Conservation (phyloP, 2,329 filamentous ascomycete species). For the Penicillium sp. region DNA sequence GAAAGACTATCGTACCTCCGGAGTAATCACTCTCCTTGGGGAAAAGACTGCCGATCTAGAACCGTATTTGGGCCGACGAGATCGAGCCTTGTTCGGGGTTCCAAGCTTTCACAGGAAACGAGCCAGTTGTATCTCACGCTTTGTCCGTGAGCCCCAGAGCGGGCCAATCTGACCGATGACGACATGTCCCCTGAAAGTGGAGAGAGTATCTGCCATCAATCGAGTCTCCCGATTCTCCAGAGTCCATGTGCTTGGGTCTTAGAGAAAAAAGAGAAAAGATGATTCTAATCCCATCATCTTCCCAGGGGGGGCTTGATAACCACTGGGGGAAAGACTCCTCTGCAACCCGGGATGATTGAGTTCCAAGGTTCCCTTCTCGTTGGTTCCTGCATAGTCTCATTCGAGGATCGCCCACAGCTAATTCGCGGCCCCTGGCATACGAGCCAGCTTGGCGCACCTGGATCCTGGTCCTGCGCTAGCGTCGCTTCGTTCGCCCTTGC, state of each 20-base stretch:
- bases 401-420: slow-evolving; percentile 5
- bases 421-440: slow-evolving; percentile 14
- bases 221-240: too few species aligned
- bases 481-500: slow-evolving; percentile 6
- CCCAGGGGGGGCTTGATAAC: too few species aligned
- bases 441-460: slow-evolving; percentile 2
- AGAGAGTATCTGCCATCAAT: neutral
- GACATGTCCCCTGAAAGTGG: slow-evolving; percentile 14
- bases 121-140: slow-evolving; percentile 5
- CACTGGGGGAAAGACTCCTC: neutral
- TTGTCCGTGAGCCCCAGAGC: slow-evolving; percentile 6
- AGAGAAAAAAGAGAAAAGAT: too few species aligned
- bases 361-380: neutral
- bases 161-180: slow-evolving; percentile 14
- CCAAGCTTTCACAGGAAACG: neutral
- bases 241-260: neutral
- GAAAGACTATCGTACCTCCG: neutral
- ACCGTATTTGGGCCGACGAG: slow-evolving; percentile 18
- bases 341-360: neutral
- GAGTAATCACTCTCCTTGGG: neutral
- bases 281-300: too few species aligned
- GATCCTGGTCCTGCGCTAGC: slow-evolving; percentile 4
- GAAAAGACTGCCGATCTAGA: slow-evolving; percentile 22
- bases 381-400: slow-evolving; percentile 3
- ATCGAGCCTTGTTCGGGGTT: slow-evolving; percentile 20